A percentile compares a stretch with the other conserved stretches of the same genome.
Evolutionary conservation across 345 rosid species (phyloP).

Genomic region (Combretum micranthum): DNA sequence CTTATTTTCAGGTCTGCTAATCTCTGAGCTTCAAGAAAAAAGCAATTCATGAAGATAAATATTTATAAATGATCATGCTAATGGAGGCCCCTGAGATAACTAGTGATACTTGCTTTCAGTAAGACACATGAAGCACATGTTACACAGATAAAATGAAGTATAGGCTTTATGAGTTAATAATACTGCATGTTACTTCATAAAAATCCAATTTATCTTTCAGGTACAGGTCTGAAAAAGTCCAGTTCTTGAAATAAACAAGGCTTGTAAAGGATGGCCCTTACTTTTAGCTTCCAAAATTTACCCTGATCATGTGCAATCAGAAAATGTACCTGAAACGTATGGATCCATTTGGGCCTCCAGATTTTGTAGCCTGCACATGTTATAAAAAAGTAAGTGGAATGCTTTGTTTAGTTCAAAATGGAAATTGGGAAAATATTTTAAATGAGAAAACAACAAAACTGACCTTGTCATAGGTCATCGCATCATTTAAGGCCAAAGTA

Average conservation of each 20-base stretch:
- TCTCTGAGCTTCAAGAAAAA: constrained; percentile 78
- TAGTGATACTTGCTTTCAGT: too few species aligned
- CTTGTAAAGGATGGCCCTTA: too few species aligned
- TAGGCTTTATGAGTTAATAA: too few species aligned
- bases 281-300: neutral
- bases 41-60: constrained; percentile 7
- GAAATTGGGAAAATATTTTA: neutral
- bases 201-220: too few species aligned
- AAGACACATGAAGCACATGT: too few species aligned
- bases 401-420: neutral
- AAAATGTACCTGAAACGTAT: constrained; percentile 67
- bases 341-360: constrained; percentile 96
- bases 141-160: too few species aligned
- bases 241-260: too few species aligned
- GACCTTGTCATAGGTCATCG: constrained; percentile 89
- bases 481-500: constrained; percentile 75
- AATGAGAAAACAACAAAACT: constrained; percentile 7
- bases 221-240: too few species aligned
- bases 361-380: constrained; percentile 67
- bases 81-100: too few species aligned
- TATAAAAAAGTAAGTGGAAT: constrained; percentile 9
- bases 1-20: constrained; percentile 77
- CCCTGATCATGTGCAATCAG: constrained; percentile 2
- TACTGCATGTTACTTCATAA: too few species aligned
- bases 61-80: neutral